Conservation (phyloP, 2,329 filamentous ascomycete species). For the Sphaerulina vaccinii region DNA sequence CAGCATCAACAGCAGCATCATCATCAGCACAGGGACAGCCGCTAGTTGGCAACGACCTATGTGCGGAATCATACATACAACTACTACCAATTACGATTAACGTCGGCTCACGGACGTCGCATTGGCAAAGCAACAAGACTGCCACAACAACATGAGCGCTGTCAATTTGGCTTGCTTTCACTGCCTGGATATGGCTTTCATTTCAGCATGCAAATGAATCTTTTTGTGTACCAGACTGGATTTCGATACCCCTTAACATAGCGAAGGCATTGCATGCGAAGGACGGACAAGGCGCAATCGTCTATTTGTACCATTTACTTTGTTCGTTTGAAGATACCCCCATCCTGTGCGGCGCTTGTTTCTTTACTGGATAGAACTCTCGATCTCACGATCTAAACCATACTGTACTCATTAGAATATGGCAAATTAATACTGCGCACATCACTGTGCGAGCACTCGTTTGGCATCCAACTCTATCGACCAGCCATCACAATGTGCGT, state of each 20-base stretch:
- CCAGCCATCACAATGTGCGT: too few relatives aligned
- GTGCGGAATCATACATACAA: neutral
- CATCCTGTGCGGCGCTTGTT: neutral
- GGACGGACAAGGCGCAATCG: neutral
- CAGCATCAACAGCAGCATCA: neutral
- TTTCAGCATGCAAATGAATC: neutral
- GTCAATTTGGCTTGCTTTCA: neutral
- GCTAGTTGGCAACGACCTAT: neutral
- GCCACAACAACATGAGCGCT: neutral
- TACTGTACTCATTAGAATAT: neutral
- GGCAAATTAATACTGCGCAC: neutral
- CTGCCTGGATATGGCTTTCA: neutral
- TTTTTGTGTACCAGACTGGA: constrained; percentile 11
- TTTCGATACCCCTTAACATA: constrained; percentile 12
- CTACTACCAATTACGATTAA: neutral
- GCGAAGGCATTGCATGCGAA: constrained; percentile 13
- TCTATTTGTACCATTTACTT: neutral
- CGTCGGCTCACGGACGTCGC: constrained; percentile 1
- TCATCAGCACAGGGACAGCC: constrained; percentile 11
- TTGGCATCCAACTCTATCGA: too few relatives aligned
- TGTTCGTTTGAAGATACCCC: neutral
- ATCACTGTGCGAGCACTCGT: neutral
- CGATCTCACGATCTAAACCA: neutral
- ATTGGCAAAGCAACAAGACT: constrained; percentile 3
- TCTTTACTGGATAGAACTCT: neutral